Evolutionary conservation across 2,329 filamentous ascomycete genomes (phyloP), one percentile per base, ranked within the genome.

Genomic region (Aspergillus eucalypticola): DNA sequence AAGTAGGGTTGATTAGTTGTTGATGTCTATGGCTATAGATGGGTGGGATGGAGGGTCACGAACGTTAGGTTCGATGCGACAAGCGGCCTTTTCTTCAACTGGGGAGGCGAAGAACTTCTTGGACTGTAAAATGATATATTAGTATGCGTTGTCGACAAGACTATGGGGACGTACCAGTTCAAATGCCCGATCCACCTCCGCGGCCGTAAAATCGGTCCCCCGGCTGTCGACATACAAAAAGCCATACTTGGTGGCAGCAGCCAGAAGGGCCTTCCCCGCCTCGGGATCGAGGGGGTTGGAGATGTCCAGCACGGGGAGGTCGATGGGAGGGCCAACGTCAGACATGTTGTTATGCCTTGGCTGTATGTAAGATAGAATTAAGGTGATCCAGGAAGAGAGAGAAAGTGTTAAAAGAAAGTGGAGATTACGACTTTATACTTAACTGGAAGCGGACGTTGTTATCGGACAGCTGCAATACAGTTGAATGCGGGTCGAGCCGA

Each of bases 191-290:
- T 90, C 83, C 42, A 97, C 86, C 56, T 88, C 84, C 27, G 83
- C 76, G 0, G 83, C 77, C 0, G 88, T 80, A 51, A 97, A 91
- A 61, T 89, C 86, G 11, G 82, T 81, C 46, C 88, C 89, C 21
- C 86, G 83, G 71, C 91, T 93, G 71, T 87, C 88, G 69, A 98
- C 87, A 73, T 95, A 98, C 62, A 97, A 86, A 76, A 98, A 98
- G 62, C 94, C 94, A 76, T 92, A 89, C 56, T 88, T 87, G 39
- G 87, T 85, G 2, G 92, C 93, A 1, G 94, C 94, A 62, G 90
- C 84, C 44, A 97, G 86, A 44, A 98, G 79, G 59, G 82, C 83
- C 64, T 87, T 84, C 58, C 86, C 86, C 54, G 90, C 89, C n/a
- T 73, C 72, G 60, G 84, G 78, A 64, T 89, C 81, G 27, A 82